These are phyloP conservation scores for Leccinum subfulvum DNA, from an alignment of 1,284 basidiomycete species.

Conservation along the genomic window DNA sequence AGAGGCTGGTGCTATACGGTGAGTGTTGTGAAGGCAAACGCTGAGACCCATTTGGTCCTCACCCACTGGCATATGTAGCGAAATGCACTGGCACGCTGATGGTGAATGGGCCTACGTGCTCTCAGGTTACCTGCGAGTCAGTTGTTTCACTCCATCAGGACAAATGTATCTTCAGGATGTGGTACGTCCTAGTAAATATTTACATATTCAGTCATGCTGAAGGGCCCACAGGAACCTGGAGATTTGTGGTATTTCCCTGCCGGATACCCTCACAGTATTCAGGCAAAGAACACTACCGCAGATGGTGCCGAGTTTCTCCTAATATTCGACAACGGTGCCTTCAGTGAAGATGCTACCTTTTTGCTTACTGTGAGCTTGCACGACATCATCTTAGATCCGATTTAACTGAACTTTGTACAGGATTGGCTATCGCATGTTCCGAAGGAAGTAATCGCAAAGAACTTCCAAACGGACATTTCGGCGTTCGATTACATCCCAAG, in stretches of 20 bases:
- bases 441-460: conserved; percentile 54
- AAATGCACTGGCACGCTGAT: conserved; percentile 61
- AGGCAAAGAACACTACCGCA: conserved; percentile 46
- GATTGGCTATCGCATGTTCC: conserved; percentile 56
- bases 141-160: conserved; percentile 49
- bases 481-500: conserved; percentile 50
- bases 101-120: conserved; percentile 57
- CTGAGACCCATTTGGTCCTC: background rate
- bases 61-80: conserved; percentile 32
- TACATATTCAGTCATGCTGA: conserved; percentile 10
- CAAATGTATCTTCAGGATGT: conserved; percentile 47
- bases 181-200: conserved; percentile 32
- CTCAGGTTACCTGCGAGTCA: conserved; percentile 43
- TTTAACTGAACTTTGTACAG: conserved; percentile 9
- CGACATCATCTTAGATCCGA: background rate
- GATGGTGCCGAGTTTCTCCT: conserved; percentile 60
- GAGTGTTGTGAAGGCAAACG: conserved; percentile 9
- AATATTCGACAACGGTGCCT: conserved; percentile 54
- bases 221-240: conserved; percentile 30
- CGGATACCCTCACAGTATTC: conserved; percentile 44
- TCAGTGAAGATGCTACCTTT: conserved; percentile 60
- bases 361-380: conserved; percentile 32
- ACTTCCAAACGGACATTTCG: conserved; percentile 43
- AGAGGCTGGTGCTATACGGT: conserved; percentile 51
- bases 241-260: conserved; percentile 63